Base-by-base conservation (phyloP, 2,329 filamentous ascomycete genomes). In the Coniochaeta pulveracea region DNA sequence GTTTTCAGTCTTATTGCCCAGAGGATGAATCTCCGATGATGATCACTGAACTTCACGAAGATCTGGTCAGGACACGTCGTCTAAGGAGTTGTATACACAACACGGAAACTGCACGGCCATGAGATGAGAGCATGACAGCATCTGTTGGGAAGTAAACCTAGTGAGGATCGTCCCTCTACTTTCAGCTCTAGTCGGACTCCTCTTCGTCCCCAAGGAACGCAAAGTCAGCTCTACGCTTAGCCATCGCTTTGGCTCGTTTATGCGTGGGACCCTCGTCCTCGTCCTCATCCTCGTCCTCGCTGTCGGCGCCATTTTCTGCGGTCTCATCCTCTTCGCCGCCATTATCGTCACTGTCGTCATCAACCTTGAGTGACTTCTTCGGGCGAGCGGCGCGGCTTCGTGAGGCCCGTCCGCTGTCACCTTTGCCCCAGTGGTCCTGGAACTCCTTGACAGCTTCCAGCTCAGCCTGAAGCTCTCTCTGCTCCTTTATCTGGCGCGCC, bases 1-100 rank as follows among this genome's bases (percentile, higher is more conserved):
- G 76, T 94, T 39, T 95, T 96, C 63, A 93, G 89, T 54, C 63
- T 98, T 39, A 78, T 91, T 40, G 91, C 89, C 18, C 91, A 98
- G 51, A 80, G 81, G 44, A 82, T 95, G 70, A 76, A 76, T 41
- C 69, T 67, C 17, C 48, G 42, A 6, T 56, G 41, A 43, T 58
- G 38, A 50, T 6, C 4, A 7, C 6, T 29, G 6, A n/a, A n/a
- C n/a, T n/a, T n/a, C n/a, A n/a, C n/a, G n/a, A n/a, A n/a, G n/a
- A n/a, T n/a, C n/a, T n/a, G n/a, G n/a, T n/a, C n/a, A n/a, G n/a
- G n/a, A n/a, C n/a, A n/a, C n/a, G n/a, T n/a, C n/a, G n/a, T n/a
- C n/a, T n/a, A n/a, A n/a, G n/a, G n/a, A n/a, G n/a, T n/a, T n/a
- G n/a, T n/a, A n/a, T n/a, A n/a, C n/a, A n/a, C n/a, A n/a, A n/a